phyloP scores from a whole-genome alignment of 208 protist species.

The Blastocrithidia nonstop region DNA sequence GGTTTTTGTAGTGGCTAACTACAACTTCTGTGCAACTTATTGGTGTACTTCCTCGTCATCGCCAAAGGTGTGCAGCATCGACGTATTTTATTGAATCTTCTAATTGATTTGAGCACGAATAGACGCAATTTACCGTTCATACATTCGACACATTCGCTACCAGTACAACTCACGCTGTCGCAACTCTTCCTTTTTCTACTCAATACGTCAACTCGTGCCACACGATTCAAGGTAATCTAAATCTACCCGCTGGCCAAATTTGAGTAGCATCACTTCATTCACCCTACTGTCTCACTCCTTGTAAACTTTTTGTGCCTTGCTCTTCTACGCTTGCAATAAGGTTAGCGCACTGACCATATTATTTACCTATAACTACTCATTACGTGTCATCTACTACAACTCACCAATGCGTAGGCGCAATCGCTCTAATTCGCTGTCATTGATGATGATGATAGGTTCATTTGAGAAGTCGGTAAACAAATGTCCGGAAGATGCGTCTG shows the following conservation, averaged over 20 bases:
- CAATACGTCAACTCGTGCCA: slow-evolving; percentile 72
- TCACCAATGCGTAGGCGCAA: slow-evolving; percentile 63
- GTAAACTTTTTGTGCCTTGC: slow-evolving; percentile 45
- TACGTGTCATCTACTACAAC: slow-evolving; percentile 57
- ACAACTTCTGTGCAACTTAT: slow-evolving; percentile 49
- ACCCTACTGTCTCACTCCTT: slow-evolving; percentile 76
- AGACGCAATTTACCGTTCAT: slow-evolving; percentile 46
- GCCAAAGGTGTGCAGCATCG: slow-evolving; percentile 73
- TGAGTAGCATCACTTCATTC: slow-evolving; percentile 89
- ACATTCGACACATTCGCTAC: slow-evolving; percentile 43
- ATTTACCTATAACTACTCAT: too few species aligned
- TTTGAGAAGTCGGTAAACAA: slow-evolving; percentile 31
- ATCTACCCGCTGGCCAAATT: slow-evolving; percentile 89
- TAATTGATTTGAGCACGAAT: slow-evolving; percentile 55
- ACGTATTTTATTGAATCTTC: slow-evolving; percentile 64
- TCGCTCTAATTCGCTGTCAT: slow-evolving; percentile 31
- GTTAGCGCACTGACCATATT: slow-evolving; percentile 47
- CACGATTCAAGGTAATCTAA: slow-evolving; percentile 84
- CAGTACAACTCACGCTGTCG: slow-evolving; percentile 63
- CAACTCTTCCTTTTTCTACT: slow-evolving; percentile 81
- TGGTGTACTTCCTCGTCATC: slow-evolving; percentile 67
- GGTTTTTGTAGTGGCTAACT: slow-evolving; percentile 56
- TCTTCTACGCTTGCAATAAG: slow-evolving; percentile 42
- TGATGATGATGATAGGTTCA: slow-evolving; percentile 66
- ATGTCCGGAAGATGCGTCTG: slow-evolving; percentile 8